These are phyloP conservation scores for Coemansia sp. DNA, from an alignment of 192 early-diverging fungal species.

Conservation along the genomic window DNA sequence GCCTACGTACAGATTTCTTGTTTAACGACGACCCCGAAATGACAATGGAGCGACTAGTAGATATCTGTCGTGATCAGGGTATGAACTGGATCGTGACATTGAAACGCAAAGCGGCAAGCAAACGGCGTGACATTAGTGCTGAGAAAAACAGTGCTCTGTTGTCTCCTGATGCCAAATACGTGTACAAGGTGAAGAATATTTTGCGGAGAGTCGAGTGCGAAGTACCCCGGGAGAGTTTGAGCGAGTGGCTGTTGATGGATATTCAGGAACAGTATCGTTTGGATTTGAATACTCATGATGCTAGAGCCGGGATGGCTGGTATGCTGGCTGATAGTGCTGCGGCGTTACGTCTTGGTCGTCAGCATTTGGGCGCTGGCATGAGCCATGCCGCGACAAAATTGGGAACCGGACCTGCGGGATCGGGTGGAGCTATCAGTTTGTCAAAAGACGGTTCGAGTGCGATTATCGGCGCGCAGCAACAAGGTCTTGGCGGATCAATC, in stretches of 20 bases:
- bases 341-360: conserved; percentile 17
- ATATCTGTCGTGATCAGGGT: conserved; percentile 62
- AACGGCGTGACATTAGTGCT: neutral
- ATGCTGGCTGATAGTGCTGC: conserved; percentile 29
- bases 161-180: conserved; percentile 10
- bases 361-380: conserved; percentile 7
- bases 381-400: neutral
- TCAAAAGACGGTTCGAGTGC: conserved; percentile 4
- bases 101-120: conserved; percentile 42
- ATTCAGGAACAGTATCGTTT: conserved; percentile 65
- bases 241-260: conserved; percentile 61
- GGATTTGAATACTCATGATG: conserved; percentile 57
- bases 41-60: conserved; percentile 64
- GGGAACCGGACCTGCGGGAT: neutral
- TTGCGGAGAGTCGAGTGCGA: conserved; percentile 70
- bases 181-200: conserved; percentile 73
- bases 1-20: conserved; percentile 78
- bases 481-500: neutral
- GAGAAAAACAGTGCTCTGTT: neutral
- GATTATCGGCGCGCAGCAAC: conserved; percentile 7
- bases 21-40: conserved; percentile 70
- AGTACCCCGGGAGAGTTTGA: conserved; percentile 58
- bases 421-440: conserved; percentile 8
- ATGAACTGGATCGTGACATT: conserved; percentile 82
- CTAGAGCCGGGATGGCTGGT: conserved; percentile 1